phyloP scores from a whole-genome alignment of 768 basidiomycete genomes.

The Tulasnella sp. region DNA sequence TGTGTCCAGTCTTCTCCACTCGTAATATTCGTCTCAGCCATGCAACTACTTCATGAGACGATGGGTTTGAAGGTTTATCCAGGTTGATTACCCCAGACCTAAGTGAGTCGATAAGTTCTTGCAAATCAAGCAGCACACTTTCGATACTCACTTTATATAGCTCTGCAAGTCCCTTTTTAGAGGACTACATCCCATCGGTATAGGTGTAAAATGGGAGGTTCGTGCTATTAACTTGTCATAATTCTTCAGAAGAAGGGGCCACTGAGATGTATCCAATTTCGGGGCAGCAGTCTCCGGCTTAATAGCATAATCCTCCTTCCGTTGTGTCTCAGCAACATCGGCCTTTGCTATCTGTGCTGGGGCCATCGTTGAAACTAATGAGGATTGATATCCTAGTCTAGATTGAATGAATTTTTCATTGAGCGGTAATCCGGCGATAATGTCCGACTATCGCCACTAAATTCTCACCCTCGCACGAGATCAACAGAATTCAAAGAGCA shows the following conservation, averaged over 20 bases:
- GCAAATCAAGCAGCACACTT: background rate
- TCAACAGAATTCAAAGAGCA: slow-evolving; percentile 8
- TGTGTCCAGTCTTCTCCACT: slow-evolving; percentile 97
- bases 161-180: slow-evolving; percentile 84
- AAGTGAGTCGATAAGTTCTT: background rate
- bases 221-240: slow-evolving; percentile 94
- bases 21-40: slow-evolving; percentile 96
- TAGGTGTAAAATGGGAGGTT: slow-evolving; percentile 95
- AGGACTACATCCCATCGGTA: slow-evolving; percentile 85
- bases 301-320: slow-evolving; percentile 64
- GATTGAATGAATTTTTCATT: slow-evolving; percentile 8
- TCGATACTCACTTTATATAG: slow-evolving; percentile 65
- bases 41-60: slow-evolving; percentile 97
- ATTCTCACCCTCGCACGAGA: slow-evolving; percentile 9
- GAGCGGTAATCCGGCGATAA: background rate
- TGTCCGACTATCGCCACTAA: background rate
- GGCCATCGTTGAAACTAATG: background rate
- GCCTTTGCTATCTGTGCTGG: slow-evolving; percentile 9
- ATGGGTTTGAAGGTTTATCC: slow-evolving; percentile 98
- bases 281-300: slow-evolving; percentile 63
- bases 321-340: slow-evolving; percentile 55
- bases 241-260: slow-evolving; percentile 96
- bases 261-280: slow-evolving; percentile 84
- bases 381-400: background rate
- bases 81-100: slow-evolving; percentile 98